Base-by-base conservation (phyloP, 129 eudicot genomes). In the Chrysanthemum seticuspe region DNA sequence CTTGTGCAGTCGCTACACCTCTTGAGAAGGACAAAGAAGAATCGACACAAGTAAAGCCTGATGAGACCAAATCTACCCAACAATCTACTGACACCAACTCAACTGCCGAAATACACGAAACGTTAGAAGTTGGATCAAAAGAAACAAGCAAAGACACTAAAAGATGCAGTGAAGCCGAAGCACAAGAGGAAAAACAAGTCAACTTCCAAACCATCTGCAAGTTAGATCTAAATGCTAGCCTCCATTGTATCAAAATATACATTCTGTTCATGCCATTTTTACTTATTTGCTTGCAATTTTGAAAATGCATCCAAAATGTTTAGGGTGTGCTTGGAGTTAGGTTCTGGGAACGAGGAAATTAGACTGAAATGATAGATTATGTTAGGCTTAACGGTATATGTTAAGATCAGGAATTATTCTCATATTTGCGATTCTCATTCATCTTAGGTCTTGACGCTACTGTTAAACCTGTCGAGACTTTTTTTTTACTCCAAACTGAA, bases 131-230 rank as follows among this genome's bases (percentile, higher is more conserved):
- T 56, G 83, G 51, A 54, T 61, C 25, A 60, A 53, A 76, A 44
- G 14, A 78, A 57, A 11, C 77, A 72, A 77, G 67, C 78, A 2
- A 86, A 80, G 86, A 83, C 96, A 1, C 66, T 94, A 63, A 70
- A 72, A 74, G 97, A 94, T 83, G 97, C 98, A 44, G 92, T 94
- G 74, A 94, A 94, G 78, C 96, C 96, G 5, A 94, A 77, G 80
- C 84, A 87, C 85, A 90, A 85, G 75, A 82, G 97, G 73, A 93
- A 72, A 76, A 88, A 79, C 81, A 92, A 89, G 76, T 62, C 65
- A 1, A 55, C 89, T 60, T 61, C 67, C 13, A 62, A 49, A 60
- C 31, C 61, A 2, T 25, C 40, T 61, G 50, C 68, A 14, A 73
- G 70, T 50, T 73, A 73, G 69, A 50, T 73, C 10, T 7, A 34